Conservation (phyloP, 805 yeast genomes). For the Candida schatavii region DNA sequence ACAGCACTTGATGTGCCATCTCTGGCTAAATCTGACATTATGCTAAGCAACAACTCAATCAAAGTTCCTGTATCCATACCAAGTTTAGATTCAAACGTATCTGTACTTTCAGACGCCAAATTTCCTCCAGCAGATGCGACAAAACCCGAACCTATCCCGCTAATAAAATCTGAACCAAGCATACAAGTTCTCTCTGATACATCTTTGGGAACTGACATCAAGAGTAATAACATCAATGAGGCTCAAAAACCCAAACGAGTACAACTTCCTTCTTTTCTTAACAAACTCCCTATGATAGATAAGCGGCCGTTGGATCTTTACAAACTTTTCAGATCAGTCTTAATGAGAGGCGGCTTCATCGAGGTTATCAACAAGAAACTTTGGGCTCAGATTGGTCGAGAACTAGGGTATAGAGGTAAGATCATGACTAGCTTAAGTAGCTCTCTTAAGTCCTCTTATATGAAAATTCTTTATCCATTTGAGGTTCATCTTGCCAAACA, state of each 20-base stretch:
- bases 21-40: too few relatives aligned
- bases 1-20: too few relatives aligned
- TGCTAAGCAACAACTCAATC: too few relatives aligned
- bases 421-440: slow-evolving; percentile 71
- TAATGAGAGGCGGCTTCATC: slow-evolving; percentile 63
- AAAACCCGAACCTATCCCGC: too few relatives aligned
- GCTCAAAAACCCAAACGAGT: not conserved
- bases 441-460: slow-evolving; percentile 59
- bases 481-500: slow-evolving; percentile 20
- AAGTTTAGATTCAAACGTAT: too few relatives aligned
- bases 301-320: slow-evolving; percentile 64
- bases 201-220: too few relatives aligned
- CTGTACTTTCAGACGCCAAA: too few relatives aligned
- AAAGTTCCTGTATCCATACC: too few relatives aligned
- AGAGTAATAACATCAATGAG: not conserved
- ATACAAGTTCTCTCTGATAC: too few relatives aligned
- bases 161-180: too few relatives aligned
- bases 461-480: slow-evolving; percentile 36
- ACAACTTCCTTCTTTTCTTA: slow-evolving; percentile 18
- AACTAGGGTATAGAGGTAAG: slow-evolving; percentile 70
- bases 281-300: slow-evolving; percentile 63
- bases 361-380: slow-evolving; percentile 61
- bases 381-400: slow-evolving; percentile 85
- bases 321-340: slow-evolving; percentile 55
- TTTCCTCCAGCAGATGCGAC: too few relatives aligned